Evolutionary conservation across 306 rosid genomes (phyloP), one percentile per base, ranked within the genome.

Genomic region (Glycine soja): DNA sequence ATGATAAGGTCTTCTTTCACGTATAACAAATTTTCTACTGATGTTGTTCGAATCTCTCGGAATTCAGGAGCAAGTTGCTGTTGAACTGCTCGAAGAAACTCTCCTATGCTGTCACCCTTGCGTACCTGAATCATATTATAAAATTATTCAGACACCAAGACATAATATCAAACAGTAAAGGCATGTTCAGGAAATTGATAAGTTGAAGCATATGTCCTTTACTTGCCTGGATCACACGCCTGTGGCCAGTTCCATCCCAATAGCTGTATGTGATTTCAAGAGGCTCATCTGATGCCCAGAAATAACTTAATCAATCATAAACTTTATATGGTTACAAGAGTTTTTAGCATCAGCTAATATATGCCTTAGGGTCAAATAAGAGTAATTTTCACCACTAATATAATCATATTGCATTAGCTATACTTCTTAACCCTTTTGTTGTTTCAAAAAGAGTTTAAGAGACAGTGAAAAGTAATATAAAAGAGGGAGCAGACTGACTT

Each of bases 181-280:
- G 30, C 30, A 24, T 24, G 30, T 24, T 24, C 9, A 51, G 8
- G 54, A 82, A 76, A 50, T 32, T 8, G 14, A 80, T 67, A 80
- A 80, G 83, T 40, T 10, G 36, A 72, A 80, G 30, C 11, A 32
- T 74, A 77, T 24, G 53, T 42, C 38, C 66, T 84, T 75, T 69
- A 85, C 89, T 81, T 74, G 72, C 99, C 96, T 95, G 93, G 84
- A 95, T 83, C 52, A 83, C 94, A 80, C 96, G 94, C 84, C 99
- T 93, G 80, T 93, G 98, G 67, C 99, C 98, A 62, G 99, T 88
- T 84, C 97, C 99, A 87, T 95, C 98, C 99, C 99, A 95, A 54
- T 95, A 95, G 74, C 99, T 95, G 85, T 93, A 95, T 7, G 99
- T 95, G 72, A 95, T 93, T 88, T 92, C 70, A 85, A 95, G 99